Conservation (phyloP, 192 early-diverging fungal genomes). For the Physocladia obscura region DNA sequence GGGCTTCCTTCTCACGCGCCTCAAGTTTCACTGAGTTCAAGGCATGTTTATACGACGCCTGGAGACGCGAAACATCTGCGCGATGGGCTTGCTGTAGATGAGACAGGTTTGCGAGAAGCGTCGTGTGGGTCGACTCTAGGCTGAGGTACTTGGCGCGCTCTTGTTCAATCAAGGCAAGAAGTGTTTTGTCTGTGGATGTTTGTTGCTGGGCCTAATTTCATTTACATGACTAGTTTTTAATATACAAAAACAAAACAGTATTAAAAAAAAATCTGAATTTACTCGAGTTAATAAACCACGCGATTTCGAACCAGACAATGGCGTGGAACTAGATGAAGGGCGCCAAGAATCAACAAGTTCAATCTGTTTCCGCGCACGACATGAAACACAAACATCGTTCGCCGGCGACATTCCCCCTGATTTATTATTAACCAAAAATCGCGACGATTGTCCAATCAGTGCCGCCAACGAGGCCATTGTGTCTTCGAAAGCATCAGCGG, state of each 20-base stretch:
- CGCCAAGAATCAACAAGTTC: slow-evolving; percentile 4
- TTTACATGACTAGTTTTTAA: neutral
- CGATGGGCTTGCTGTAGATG: slow-evolving; percentile 23
- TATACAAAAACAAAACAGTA: too few relatives aligned
- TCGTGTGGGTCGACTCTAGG: slow-evolving; percentile 50
- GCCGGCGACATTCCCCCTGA: too few relatives aligned
- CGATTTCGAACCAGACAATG: neutral
- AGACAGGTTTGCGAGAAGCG: slow-evolving; percentile 34
- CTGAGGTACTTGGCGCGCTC: slow-evolving; percentile 43
- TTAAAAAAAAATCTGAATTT: neutral
- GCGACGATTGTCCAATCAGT: neutral
- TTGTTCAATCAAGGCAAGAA: slow-evolving; percentile 48
- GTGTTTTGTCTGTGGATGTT: slow-evolving; percentile 40
- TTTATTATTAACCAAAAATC: too few relatives aligned
- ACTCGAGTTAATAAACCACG: too few relatives aligned
- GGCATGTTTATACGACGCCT: slow-evolving; percentile 39
- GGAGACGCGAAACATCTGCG: slow-evolving; percentile 45
- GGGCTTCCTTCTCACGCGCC: slow-evolving; percentile 30
- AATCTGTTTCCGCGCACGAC: neutral
- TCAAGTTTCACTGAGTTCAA: slow-evolving; percentile 31
- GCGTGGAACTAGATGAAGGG: neutral
- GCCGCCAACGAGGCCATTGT: slow-evolving; percentile 2
- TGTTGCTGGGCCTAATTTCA: too few relatives aligned
- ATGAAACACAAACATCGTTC: neutral
- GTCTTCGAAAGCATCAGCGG: neutral